phyloP scores from a whole-genome alignment of 176 grass and related monocot species.

The Zizania latifolia region DNA sequence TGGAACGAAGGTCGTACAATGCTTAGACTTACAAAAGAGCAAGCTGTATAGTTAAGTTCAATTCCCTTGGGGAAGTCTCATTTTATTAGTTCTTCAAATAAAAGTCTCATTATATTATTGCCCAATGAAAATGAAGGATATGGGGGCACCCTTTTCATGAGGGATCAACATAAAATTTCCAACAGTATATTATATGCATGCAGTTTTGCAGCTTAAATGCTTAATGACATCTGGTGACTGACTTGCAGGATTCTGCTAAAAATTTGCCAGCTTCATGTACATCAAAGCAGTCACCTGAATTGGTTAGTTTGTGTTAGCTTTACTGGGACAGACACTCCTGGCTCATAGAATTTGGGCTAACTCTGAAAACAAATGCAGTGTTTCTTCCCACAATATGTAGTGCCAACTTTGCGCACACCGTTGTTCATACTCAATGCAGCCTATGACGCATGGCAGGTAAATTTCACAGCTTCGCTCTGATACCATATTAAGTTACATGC shows the following conservation, averaged over 20 bases:
- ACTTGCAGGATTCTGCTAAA: constrained; percentile 42
- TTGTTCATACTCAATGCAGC: constrained; percentile 79
- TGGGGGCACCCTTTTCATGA: not conserved
- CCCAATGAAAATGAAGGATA: not conserved
- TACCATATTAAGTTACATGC: too few species aligned
- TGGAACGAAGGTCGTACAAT: too few species aligned
- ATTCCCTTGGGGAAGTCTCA: not conserved
- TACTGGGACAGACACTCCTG: not conserved
- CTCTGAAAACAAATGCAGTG: constrained; percentile 46
- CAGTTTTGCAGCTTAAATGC: not conserved
- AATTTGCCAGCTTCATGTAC: constrained; percentile 57
- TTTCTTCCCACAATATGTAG: constrained; percentile 78
- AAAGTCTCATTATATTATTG: not conserved
- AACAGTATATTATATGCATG: not conserved
- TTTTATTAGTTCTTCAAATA: too few species aligned
- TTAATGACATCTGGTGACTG: not conserved
- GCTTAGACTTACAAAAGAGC: not conserved
- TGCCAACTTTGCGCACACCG: constrained; percentile 51
- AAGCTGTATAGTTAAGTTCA: not conserved
- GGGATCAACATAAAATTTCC: not conserved
- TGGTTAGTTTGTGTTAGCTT: constrained; percentile 40
- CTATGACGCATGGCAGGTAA: constrained; percentile 82
- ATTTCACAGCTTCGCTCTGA: constrained; percentile 22
- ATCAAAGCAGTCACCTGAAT: constrained; percentile 33
- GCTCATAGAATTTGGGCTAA: constrained; percentile 11